Conservation (phyloP, 2,329 filamentous ascomycete genomes). For the Septoria petroselini region DNA sequence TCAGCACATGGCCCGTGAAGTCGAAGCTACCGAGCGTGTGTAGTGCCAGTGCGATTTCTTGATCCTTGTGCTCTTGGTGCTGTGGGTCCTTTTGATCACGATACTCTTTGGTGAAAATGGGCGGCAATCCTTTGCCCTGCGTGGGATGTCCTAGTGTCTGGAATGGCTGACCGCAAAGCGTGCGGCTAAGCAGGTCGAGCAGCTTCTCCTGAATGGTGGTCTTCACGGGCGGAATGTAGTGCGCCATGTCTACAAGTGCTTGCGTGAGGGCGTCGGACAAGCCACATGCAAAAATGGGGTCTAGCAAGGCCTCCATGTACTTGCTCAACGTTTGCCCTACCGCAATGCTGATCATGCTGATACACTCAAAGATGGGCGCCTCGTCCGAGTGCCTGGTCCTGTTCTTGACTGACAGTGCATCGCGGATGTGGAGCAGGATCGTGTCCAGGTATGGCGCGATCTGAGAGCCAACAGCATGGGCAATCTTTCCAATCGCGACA, state of each 20-base stretch:
- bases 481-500: constrained; percentile 91
- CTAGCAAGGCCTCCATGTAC: constrained; percentile 92
- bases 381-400: constrained; percentile 60
- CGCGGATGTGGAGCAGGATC: constrained; percentile 87
- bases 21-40: constrained; percentile 98
- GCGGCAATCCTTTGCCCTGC: constrained; percentile 75
- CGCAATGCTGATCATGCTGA: constrained; percentile 91
- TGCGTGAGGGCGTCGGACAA: constrained; percentile 91
- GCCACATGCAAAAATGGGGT: constrained; percentile 95
- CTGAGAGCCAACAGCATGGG: constrained; percentile 90
- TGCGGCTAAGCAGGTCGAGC: constrained; percentile 89
- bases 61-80: constrained; percentile 74
- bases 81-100: constrained; percentile 83
- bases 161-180: constrained; percentile 88
- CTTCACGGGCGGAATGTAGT: constrained; percentile 95
- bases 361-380: constrained; percentile 89
- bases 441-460: constrained; percentile 94
- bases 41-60: constrained; percentile 86
- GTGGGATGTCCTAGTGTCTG: constrained; percentile 87
- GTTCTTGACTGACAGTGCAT: constrained; percentile 80
- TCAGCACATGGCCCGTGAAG: constrained; percentile 85
- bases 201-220: constrained; percentile 89
- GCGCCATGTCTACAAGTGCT: constrained; percentile 95
- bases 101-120: constrained; percentile 62
- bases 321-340: constrained; percentile 97